Base-by-base conservation (phyloP, 176 grass and related monocot genomes). In the Ampelocalamus luodianensis region DNA sequence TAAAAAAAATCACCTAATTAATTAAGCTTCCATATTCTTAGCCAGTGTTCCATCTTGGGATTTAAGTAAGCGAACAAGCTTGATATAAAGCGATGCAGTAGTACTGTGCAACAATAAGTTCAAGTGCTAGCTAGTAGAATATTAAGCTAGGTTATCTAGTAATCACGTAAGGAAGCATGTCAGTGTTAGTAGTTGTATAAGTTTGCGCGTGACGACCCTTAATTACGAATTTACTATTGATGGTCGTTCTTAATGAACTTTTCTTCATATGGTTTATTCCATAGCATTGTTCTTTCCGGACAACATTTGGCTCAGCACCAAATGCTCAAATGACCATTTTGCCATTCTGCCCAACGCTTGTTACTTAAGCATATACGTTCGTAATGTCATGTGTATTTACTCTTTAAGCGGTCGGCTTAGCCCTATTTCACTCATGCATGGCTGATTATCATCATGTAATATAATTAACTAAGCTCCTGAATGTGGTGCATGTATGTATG, bases 291-390 rank as follows among this genome's bases (percentile, higher is more conserved):
- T 83, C 60, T 74, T 54, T 10, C 68, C 48, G 84, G 84, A 83
- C 84, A 68, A 90, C 74, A 61, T 36, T 79, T 83, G 68, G 62
- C 74, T 79, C 78, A 59, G 60, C 74, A 83, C 77, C 88, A 79
- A 72, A 71, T 90, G n/a, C 49, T 87, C 79, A 83, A 83, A 59
- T 68, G 11, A n/a, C 46, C 73, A 68, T 85, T 15, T 69, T 81
- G 39, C 16, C 12, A 68, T 37, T 71, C 71, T 81, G 45, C 9
- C 68, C 32, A 34, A 9, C 24, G 5, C 65, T 37, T 55, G 45
- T 20, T 78, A 73, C 73, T 71, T 65, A 48, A 76, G 59, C 69
- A 80, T n/a, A 40, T 9, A 75, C 40, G 49, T 9, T 69, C 40
- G 49, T 65, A 66, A 45, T 78, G 78, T 48, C 63, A 14, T 44